phyloP scores from a whole-genome alignment of 139 green algal species.

The Nannochloris sp. region DNA sequence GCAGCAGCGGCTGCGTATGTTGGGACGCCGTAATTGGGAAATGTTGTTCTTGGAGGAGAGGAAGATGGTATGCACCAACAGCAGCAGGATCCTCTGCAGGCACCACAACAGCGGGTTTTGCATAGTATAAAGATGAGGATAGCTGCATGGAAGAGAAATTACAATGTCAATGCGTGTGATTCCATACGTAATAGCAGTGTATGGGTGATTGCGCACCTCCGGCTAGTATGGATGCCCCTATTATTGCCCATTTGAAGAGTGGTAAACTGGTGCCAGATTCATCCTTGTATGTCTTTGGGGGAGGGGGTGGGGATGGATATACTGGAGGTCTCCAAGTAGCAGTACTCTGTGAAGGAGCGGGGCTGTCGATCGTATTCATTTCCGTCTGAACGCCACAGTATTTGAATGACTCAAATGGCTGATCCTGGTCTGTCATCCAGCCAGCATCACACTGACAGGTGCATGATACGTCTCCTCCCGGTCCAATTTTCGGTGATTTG shows the following conservation, averaged over 20 bases:
- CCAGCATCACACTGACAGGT: conserved; percentile 9
- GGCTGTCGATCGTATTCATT: background rate
- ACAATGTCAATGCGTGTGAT: too few relatives aligned
- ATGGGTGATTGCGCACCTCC: background rate
- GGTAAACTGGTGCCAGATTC: background rate
- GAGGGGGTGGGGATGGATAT: background rate
- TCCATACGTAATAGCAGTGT: too few relatives aligned
- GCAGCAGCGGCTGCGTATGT: background rate
- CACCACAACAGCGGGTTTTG: too few relatives aligned
- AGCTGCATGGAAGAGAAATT: too few relatives aligned
- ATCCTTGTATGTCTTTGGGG: conserved; percentile 10
- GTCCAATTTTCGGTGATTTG: background rate
- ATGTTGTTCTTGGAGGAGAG: too few relatives aligned
- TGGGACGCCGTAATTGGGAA: too few relatives aligned
- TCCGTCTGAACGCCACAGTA: conserved; percentile 4
- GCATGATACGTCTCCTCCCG: background rate
- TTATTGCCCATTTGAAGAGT: background rate
- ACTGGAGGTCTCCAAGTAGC: conserved; percentile 8
- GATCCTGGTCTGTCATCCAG: conserved; percentile 4
- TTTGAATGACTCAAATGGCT: conserved; percentile 3
- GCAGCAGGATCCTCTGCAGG: too few relatives aligned
- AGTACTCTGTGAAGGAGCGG: background rate
- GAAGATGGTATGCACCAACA: too few relatives aligned
- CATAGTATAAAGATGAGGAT: too few relatives aligned
- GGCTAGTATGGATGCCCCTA: background rate